Evolutionary conservation across 805 yeast species (phyloP), one percentile per base, ranked within the genome.

Genomic region (Candida stauntonica): DNA sequence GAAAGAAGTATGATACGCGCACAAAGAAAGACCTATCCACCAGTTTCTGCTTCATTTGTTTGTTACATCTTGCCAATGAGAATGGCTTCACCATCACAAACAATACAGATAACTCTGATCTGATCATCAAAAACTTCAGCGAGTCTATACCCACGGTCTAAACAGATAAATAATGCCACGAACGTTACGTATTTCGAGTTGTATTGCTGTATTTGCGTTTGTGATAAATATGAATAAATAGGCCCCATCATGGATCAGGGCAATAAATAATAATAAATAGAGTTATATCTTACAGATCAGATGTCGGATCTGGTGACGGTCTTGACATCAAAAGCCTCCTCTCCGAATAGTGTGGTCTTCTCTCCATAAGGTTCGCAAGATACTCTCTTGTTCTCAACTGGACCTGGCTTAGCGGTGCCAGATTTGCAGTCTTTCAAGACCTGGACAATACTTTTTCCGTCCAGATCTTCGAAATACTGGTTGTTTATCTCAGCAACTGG

Each of bases 401-500:
- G 89, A 19, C 95, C 95, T n/a, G 75, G 68, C 29, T 63, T 60
- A 36, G 77, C 74, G 31, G 67, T 67, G 41, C 91, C 95, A 20
- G 63, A 70, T 59, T 76, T 77, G 47, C 85, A 68, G 39, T 72
- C 77, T 47, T 78, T 72, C 58, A 86, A 72, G 32, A 86, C 60
- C 44, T 72, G 69, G 26, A 74, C 72, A 19, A 83, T 75, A 32
- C 74, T 72, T 47, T 81, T 82, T 17, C 79, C 70, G 26, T 89
- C 81, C 63, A 86, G 72, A 62, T 86, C 95, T 66, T 86, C 95
- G 56, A 72, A 81, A 64, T 68, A 86, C 58, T 82, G 88, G 63
- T 86, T 95, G 62, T 84, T 85, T 37, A 86, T 66, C 45, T 86
- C 94, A 39, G 86, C 68, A 86, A 86, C 86, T 38, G 95, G 95